A percentile compares a stretch with the other conserved stretches of the same genome.
Conservation (phyloP, 306 rosid species). For the Mucuna pruriens region DNA sequence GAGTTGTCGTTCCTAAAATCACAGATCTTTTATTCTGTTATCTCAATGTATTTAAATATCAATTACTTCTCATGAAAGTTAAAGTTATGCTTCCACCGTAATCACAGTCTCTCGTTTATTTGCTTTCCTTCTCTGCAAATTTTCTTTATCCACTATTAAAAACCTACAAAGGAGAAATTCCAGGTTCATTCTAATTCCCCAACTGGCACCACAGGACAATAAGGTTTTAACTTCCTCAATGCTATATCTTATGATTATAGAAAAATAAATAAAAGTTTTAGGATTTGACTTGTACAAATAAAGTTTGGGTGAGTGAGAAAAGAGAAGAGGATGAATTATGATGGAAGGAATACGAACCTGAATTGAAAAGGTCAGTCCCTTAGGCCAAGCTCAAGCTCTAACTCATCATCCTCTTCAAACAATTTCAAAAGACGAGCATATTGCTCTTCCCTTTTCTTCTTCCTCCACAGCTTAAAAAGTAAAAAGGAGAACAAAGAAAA, state of each 20-base stretch:
- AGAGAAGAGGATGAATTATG: not conserved
- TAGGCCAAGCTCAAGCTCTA: slow-evolving; percentile 88
- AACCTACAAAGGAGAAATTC: not conserved
- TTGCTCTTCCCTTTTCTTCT: slow-evolving; percentile 87
- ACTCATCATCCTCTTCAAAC: slow-evolving; percentile 89
- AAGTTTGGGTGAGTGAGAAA: not conserved
- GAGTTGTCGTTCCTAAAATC: no score
- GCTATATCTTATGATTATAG: not conserved
- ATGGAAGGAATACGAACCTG: slow-evolving; percentile 46
- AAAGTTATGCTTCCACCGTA: no score
- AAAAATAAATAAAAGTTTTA: not conserved
- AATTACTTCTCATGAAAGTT: no score
- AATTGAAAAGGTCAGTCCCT: slow-evolving; percentile 48
- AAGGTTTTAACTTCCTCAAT: not conserved
- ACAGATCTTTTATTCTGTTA: no score
- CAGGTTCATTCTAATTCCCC: not conserved
- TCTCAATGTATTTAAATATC: no score
- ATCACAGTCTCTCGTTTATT: no score
- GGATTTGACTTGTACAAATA: not conserved
- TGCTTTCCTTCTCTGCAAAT: no score
- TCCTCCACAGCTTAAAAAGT: slow-evolving; percentile 77
- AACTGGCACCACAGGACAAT: not conserved
- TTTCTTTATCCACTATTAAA: no score
- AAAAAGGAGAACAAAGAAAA: slow-evolving; percentile 44
- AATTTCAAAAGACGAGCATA: slow-evolving; percentile 77